These are phyloP conservation scores for Hypoxylon cercidicola DNA, from an alignment of 495 filamentous ascomycete species.

Conservation along the genomic window DNA sequence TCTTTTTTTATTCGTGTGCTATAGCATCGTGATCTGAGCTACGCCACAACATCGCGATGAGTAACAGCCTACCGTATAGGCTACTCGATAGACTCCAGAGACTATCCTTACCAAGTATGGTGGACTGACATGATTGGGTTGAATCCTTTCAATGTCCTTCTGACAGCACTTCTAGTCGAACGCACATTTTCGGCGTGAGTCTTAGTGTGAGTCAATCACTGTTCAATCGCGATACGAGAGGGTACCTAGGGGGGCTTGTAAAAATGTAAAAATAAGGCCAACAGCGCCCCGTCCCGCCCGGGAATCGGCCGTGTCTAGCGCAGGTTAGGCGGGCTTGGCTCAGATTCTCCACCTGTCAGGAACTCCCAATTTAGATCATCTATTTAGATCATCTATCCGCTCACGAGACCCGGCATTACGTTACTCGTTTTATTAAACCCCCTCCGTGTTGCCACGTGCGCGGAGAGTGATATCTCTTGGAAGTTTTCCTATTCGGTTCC, in stretches of 20 bases:
- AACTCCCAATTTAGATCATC: background rate
- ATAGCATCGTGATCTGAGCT: too few relatives aligned
- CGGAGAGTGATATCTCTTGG: conserved; percentile 18
- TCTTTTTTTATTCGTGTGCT: too few relatives aligned
- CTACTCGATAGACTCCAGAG: too few relatives aligned
- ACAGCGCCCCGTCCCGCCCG: too few relatives aligned
- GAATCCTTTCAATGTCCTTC: background rate
- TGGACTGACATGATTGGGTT: background rate
- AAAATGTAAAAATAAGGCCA: too few relatives aligned
- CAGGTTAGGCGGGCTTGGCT: too few relatives aligned
- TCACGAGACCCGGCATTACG: background rate
- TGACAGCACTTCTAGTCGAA: conserved; percentile 2
- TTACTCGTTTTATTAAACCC: conserved; percentile 2
- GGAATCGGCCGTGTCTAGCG: too few relatives aligned
- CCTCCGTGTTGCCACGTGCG: conserved; percentile 30
- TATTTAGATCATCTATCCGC: background rate
- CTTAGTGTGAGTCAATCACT: conserved; percentile 22
- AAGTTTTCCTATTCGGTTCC: conserved; percentile 17
- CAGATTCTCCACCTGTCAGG: too few relatives aligned
- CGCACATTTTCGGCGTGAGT: conserved; percentile 17
- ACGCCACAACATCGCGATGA: too few relatives aligned
- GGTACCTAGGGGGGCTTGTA: too few relatives aligned
- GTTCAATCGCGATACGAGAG: too few relatives aligned
- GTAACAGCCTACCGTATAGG: too few relatives aligned
- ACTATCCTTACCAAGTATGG: background rate